Percentiles rank a stretch among this genome's conserved stretches.
Evolutionary conservation across 495 filamentous ascomycete genomes (phyloP).

Genomic region (Astrocystis sublimbata): DNA sequence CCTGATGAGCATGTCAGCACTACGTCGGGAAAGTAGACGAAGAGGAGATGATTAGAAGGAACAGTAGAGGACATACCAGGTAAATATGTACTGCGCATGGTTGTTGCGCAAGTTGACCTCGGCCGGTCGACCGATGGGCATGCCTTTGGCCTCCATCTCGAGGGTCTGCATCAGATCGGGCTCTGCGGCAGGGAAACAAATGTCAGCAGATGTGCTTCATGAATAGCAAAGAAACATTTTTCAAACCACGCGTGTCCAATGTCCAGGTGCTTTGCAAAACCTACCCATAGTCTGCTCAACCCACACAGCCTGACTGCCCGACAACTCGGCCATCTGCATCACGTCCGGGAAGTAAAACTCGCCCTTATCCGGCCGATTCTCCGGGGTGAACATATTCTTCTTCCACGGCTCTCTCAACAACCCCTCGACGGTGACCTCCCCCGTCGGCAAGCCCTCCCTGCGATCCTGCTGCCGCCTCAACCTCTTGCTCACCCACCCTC

Average conservation of each 20-base stretch:
- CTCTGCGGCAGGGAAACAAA: constrained; percentile 47
- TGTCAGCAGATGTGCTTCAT: constrained; percentile 16
- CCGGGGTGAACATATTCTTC: constrained; percentile 96
- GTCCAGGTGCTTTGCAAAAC: constrained; percentile 19
- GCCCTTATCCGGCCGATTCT: constrained; percentile 75
- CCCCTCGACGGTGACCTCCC: constrained; percentile 75
- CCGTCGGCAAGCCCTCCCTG: constrained; percentile 59
- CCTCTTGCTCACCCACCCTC: constrained; percentile 86
- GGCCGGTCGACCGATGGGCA: constrained; percentile 86
- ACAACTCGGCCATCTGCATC: constrained; percentile 82
- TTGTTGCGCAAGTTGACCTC: constrained; percentile 95
- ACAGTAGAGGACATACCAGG: constrained; percentile 81
- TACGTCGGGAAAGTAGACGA: neutral
- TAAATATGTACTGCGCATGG: constrained; percentile 97
- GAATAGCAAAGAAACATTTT: constrained; percentile 14
- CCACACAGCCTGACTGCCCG: constrained; percentile 87
- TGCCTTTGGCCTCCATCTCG: constrained; percentile 73
- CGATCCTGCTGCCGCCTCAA: constrained; percentile 63
- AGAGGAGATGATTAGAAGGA: constrained; percentile 4
- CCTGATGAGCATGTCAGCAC: constrained; percentile 52
- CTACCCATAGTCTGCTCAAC: constrained; percentile 93
- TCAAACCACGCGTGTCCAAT: neutral
- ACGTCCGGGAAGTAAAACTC: constrained; percentile 97
- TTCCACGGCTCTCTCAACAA: constrained; percentile 87
- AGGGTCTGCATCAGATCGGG: constrained; percentile 73